Percentiles rank a stretch among this genome's conserved stretches.
Conservation (phyloP, 495 filamentous ascomycete species). For the Neurospora sp. region DNA sequence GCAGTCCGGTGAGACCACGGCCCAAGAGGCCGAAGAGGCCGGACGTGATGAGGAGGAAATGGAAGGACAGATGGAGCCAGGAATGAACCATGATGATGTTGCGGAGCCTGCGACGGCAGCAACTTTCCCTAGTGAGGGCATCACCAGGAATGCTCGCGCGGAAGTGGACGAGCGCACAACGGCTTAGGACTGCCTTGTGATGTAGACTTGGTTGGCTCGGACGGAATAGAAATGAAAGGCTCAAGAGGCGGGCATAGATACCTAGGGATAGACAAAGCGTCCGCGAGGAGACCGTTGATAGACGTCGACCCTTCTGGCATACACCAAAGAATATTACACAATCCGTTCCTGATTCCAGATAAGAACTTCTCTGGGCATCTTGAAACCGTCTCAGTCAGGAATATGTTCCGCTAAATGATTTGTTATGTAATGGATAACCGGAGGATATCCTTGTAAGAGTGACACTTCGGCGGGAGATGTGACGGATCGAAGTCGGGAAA, state of each 20-base stretch:
- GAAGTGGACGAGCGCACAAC: not conserved
- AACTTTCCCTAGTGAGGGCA: not conserved
- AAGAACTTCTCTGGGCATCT: not conserved
- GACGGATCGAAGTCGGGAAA: not conserved
- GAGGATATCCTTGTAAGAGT: not conserved
- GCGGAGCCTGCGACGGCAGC: not conserved
- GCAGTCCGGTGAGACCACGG: not conserved
- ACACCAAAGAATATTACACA: not conserved
- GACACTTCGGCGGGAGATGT: not conserved
- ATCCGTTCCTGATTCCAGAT: not conserved
- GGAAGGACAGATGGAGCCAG: constrained; percentile 31
- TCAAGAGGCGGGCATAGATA: not conserved
- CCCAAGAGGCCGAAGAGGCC: constrained; percentile 8
- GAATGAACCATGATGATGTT: not conserved
- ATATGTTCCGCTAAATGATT: not conserved
- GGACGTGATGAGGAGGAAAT: constrained; percentile 28
- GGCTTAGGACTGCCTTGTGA: not conserved
- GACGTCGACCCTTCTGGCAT: not conserved
- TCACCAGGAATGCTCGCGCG: not conserved
- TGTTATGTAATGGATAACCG: not conserved
- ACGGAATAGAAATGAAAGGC: not conserved
- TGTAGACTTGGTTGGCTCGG: not conserved
- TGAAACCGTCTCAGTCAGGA: not conserved
- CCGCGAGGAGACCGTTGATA: not conserved
- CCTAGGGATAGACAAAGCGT: not conserved